phyloP scores from a whole-genome alignment of 495 filamentous ascomycete genomes.

The Lophiostoma macrostomum region DNA sequence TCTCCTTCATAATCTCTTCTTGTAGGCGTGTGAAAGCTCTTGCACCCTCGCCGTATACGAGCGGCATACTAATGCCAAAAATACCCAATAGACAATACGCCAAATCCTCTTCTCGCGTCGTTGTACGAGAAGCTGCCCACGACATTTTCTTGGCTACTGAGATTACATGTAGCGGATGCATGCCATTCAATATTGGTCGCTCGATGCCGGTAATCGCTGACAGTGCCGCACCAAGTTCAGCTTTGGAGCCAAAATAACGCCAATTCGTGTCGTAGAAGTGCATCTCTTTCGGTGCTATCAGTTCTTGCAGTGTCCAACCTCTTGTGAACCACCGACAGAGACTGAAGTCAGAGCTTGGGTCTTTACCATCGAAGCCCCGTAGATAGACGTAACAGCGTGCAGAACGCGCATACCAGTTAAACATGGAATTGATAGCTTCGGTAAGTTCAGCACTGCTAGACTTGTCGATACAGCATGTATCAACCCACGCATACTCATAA shows the following conservation, averaged over 20 bases:
- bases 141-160: conserved; percentile 16
- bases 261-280: conserved; percentile 7
- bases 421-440: too few relatives aligned
- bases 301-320: conserved; percentile 27
- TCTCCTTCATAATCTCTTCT: conserved; percentile 22
- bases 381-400: conserved; percentile 19
- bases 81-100: conserved; percentile 28
- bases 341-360: background rate
- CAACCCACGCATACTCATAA: conserved; percentile 42
- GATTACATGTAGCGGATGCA: background rate
- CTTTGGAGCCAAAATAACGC: conserved; percentile 1
- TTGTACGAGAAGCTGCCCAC: conserved; percentile 15
- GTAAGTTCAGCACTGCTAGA: conserved; percentile 39
- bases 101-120: conserved; percentile 17
- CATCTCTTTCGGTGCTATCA: conserved; percentile 10
- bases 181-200: background rate
- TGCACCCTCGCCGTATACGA: conserved; percentile 24
- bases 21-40: conserved; percentile 21
- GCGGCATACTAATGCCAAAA: conserved; percentile 21
- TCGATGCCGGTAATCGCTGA: conserved; percentile 6
- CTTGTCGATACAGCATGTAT: conserved; percentile 47
- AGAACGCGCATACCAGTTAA: conserved; percentile 17
- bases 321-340: conserved; percentile 18
- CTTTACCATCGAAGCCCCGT: background rate
- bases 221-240: background rate